phyloP scores from a whole-genome alignment of 345 rosid species.

The Eucalyptus marginata region DNA sequence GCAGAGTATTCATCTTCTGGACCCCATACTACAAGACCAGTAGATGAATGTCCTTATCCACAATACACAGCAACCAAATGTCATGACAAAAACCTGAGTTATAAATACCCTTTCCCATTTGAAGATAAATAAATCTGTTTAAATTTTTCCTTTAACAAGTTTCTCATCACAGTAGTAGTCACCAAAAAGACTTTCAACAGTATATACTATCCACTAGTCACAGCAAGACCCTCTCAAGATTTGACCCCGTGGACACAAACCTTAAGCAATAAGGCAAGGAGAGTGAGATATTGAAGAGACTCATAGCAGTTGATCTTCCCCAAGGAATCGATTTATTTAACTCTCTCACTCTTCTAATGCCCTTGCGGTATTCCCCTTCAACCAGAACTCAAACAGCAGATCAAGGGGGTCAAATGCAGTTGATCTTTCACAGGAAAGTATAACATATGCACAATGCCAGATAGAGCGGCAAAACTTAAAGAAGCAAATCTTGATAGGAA shows the following conservation, averaged over 20 bases:
- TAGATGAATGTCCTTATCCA: background rate
- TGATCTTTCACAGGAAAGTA: background rate
- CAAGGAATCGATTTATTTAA: background rate
- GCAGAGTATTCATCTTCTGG: background rate
- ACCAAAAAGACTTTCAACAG: background rate
- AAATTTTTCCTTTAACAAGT: background rate
- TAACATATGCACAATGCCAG: background rate
- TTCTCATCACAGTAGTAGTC: background rate
- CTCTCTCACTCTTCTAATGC: background rate
- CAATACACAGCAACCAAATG: background rate
- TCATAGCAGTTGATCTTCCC: background rate
- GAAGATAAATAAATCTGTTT: background rate
- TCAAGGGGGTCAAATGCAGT: background rate
- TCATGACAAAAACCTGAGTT: background rate
- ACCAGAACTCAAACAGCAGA: background rate
- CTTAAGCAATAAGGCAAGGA: background rate
- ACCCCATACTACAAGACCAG: background rate
- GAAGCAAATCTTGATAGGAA: background rate
- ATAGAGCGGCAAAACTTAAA: background rate
- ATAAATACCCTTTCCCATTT: background rate
- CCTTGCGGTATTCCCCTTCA: background rate
- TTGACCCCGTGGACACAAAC: background rate
- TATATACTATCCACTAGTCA: background rate
- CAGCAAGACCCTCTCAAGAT: background rate
- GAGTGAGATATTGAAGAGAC: background rate